These are phyloP conservation scores for Pleurotus cornucopiae DNA, from an alignment of 768 basidiomycete species.

Conservation along the genomic window DNA sequence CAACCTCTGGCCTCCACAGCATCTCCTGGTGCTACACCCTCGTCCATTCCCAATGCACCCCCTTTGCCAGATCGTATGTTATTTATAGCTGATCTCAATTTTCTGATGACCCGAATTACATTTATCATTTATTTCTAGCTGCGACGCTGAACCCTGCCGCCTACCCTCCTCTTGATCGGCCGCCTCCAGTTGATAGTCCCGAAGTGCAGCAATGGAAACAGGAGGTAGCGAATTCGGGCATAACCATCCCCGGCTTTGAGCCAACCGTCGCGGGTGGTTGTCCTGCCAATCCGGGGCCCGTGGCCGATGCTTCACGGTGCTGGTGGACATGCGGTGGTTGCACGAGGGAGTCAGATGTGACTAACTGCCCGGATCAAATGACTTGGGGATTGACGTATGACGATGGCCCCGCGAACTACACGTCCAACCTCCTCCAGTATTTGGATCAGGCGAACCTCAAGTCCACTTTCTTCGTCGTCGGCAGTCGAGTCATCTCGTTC, in stretches of 20 bases:
- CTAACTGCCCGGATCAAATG: conserved; percentile 65
- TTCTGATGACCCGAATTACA: not conserved
- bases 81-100: conserved; percentile 2
- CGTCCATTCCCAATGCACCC: conserved; percentile 52
- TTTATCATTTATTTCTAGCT: conserved; percentile 25
- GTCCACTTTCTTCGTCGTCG: conserved; percentile 86
- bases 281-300: conserved; percentile 48
- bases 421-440: conserved; percentile 68
- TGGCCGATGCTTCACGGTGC: conserved; percentile 52
- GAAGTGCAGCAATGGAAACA: conserved; percentile 70
- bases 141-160: conserved; percentile 41
- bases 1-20: conserved; percentile 41
- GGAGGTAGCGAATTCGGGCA: conserved; percentile 51
- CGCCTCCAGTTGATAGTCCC: conserved; percentile 56
- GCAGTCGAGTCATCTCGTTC: conserved; percentile 72
- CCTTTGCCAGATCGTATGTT: conserved; percentile 49
- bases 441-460: conserved; percentile 60
- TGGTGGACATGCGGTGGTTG: conserved; percentile 86
- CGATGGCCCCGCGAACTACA: conserved; percentile 80
- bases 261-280: conserved; percentile 51
- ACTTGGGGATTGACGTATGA: conserved; percentile 61
- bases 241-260: conserved; percentile 52
- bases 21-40: conserved; percentile 46
- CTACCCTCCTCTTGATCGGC: conserved; percentile 64
- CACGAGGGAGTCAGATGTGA: conserved; percentile 62